phyloP scores from a whole-genome alignment of 306 rosid genomes.

The Prunus salicina region DNA sequence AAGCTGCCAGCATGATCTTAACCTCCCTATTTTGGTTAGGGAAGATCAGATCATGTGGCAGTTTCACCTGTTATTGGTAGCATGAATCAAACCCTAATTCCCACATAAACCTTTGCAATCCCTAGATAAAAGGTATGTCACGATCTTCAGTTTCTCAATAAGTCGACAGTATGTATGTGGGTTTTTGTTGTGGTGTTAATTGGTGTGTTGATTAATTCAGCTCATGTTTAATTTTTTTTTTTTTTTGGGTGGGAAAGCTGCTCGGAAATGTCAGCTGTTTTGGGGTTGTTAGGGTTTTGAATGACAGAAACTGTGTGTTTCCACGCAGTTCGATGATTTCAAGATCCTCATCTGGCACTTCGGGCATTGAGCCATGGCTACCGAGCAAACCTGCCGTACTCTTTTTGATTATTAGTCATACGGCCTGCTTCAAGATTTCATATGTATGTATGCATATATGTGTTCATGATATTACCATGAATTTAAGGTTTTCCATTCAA shows the following conservation, averaged over 20 bases:
- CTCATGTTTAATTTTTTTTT: neutral
- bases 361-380: conserved; percentile 33
- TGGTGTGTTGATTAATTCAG: neutral
- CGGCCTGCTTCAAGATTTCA: neutral
- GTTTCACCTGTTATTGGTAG: conserved; percentile 91
- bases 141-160: neutral
- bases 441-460: neutral
- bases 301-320: conserved; percentile 36
- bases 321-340: conserved; percentile 39
- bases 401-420: conserved; percentile 7
- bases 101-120: neutral
- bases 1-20: conserved; percentile 99
- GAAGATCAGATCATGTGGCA: conserved; percentile 98
- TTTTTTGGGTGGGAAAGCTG: neutral
- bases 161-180: neutral
- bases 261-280: neutral
- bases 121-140: conserved; percentile 9
- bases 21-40: conserved; percentile 55
- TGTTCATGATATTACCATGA: neutral
- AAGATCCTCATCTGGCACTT: conserved; percentile 28
- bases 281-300: conserved; percentile 50
- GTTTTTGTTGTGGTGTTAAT: neutral
- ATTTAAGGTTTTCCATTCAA: neutral
- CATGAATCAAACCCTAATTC: conserved; percentile 40
- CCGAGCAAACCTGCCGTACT: neutral